phyloP scores from a whole-genome alignment of 805 yeast genomes.

The Metschnikowia santaceciliae region DNA sequence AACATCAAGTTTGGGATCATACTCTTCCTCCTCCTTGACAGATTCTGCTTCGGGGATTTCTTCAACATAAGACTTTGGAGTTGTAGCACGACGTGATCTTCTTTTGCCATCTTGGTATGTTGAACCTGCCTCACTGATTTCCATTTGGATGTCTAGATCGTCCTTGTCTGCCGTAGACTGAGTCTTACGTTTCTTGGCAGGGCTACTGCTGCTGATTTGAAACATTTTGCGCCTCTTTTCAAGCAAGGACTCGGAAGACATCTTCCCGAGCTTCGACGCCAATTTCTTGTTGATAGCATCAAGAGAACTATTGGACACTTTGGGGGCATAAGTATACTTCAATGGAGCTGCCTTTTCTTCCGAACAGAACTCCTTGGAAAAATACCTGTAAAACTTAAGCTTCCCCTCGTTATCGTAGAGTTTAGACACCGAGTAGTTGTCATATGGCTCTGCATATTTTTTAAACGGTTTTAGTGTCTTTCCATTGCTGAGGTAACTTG shows the following conservation, averaged over 20 bases:
- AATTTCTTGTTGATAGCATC: slow-evolving; percentile 17
- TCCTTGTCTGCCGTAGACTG: neutral
- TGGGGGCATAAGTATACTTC: slow-evolving; percentile 7
- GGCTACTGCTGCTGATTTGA: neutral
- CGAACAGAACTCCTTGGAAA: slow-evolving; percentile 17
- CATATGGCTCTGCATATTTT: slow-evolving; percentile 26
- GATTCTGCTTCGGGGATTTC: slow-evolving; percentile 1
- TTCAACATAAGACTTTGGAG: slow-evolving; percentile 8
- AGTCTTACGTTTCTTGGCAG: neutral
- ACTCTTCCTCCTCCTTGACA: slow-evolving; percentile 8
- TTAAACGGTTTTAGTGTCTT: slow-evolving; percentile 24
- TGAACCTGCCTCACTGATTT: neutral
- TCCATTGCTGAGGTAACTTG: slow-evolving; percentile 35
- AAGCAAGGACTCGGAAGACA: slow-evolving; percentile 21
- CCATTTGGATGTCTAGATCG: neutral
- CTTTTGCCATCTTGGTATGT: neutral
- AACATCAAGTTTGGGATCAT: slow-evolving; percentile 5
- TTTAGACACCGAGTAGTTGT: slow-evolving; percentile 43
- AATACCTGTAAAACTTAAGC: slow-evolving; percentile 64
- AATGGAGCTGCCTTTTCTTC: slow-evolving; percentile 13
- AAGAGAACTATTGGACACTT: slow-evolving; percentile 11
- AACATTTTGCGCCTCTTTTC: slow-evolving; percentile 17
- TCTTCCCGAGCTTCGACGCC: slow-evolving; percentile 22
- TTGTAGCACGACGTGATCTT: neutral
- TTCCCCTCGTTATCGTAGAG: slow-evolving; percentile 74